phyloP scores from a whole-genome alignment of 1,139 yeast genomes.

The Nakaseomyces nivariensis region DNA sequence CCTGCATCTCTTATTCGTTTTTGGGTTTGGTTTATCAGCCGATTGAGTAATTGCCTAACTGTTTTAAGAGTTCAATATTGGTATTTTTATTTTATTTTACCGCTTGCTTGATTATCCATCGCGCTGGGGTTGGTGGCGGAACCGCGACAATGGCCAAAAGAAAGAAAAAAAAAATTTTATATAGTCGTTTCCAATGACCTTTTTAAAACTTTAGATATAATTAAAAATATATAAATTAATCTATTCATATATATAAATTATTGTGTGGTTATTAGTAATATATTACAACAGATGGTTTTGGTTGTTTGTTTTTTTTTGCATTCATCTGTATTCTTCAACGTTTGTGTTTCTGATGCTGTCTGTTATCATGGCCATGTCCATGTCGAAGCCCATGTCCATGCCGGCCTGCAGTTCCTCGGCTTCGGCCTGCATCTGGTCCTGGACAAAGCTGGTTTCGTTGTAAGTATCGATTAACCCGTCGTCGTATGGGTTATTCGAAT shows the following conservation, averaged over 20 bases:
- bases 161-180: not conserved
- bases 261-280: not conserved
- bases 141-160: no score
- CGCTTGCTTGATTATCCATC: not conserved
- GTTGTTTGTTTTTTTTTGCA: not conserved
- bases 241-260: no score
- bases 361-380: slow-evolving; percentile 3
- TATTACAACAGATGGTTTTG: not conserved
- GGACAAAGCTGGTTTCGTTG: not conserved
- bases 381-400: slow-evolving; percentile 1
- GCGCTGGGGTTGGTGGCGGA: no score
- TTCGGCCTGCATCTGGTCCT: slow-evolving; percentile 2
- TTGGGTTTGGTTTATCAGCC: not conserved
- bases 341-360: slow-evolving; percentile 3
- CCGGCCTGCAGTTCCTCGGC: slow-evolving; percentile 1
- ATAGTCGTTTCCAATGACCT: not conserved
- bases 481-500: not conserved
- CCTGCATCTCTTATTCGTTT: slow-evolving; percentile 40
- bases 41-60: no score
- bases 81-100: not conserved
- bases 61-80: no score
- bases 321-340: not conserved
- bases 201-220: not conserved
- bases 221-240: no score
- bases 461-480: not conserved